Conservation (phyloP, 1,284 basidiomycete species). For the Chiua sp. region DNA sequence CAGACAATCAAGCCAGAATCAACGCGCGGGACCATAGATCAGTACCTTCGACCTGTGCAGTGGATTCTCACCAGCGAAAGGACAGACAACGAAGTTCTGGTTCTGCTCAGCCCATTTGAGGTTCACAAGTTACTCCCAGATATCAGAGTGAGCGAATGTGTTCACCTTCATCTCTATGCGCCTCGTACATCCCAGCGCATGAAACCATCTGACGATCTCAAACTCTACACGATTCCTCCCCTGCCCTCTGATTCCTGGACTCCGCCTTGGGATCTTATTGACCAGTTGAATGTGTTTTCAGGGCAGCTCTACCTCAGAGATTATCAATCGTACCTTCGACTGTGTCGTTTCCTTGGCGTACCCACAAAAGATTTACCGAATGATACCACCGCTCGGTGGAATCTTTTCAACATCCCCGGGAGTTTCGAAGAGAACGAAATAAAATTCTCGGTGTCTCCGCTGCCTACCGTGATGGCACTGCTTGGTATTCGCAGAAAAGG, state of each 20-base stretch:
- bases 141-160: conserved; percentile 35
- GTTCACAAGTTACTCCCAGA: conserved; percentile 42
- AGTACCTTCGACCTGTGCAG: conserved; percentile 46
- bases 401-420: background rate
- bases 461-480: background rate
- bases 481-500: background rate
- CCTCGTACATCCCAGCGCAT: conserved; percentile 41
- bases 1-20: background rate
- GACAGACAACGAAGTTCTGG: conserved; percentile 17
- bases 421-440: background rate
- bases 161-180: conserved; percentile 34
- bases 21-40: conserved; percentile 7
- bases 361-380: background rate
- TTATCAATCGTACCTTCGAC: conserved; percentile 32
- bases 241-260: background rate
- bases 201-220: conserved; percentile 42
- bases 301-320: conserved; percentile 28
- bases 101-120: conserved; percentile 36
- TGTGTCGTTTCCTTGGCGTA: background rate
- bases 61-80: conserved; percentile 41
- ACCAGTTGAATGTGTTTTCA: conserved; percentile 39
- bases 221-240: conserved; percentile 39
- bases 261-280: background rate
- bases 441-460: background rate
- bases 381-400: background rate